These are phyloP conservation scores for Aegilops tauschii DNA, from an alignment of 176 grass and related monocot species.

Conservation along the genomic window DNA sequence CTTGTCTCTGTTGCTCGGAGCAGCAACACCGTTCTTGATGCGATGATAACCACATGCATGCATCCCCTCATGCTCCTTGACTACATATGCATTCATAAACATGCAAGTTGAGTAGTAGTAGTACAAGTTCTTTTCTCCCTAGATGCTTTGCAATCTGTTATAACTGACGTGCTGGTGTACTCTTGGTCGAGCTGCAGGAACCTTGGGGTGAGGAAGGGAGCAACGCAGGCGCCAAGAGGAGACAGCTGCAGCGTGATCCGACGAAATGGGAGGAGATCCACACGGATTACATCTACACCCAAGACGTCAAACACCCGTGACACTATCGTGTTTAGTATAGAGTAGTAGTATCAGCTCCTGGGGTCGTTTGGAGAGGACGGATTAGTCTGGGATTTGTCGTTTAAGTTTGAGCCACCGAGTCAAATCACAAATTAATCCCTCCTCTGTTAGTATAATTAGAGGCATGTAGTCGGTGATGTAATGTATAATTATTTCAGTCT, in stretches of 20 bases:
- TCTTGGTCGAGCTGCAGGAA: conserved; percentile 23
- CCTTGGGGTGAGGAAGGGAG: background rate
- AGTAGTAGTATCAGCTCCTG: background rate
- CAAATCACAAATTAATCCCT: conserved; percentile 13
- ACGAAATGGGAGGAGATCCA: conserved; percentile 45
- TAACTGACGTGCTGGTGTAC: background rate
- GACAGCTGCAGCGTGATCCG: background rate
- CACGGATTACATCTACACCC: conserved; percentile 62
- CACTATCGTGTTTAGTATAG: background rate
- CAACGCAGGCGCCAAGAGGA: background rate
- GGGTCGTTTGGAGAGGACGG: background rate
- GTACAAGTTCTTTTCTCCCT: too few relatives aligned
- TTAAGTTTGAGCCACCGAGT: background rate
- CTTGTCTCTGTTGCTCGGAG: background rate
- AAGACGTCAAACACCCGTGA: conserved; percentile 35
- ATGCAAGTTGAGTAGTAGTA: background rate
- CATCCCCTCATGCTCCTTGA: background rate
- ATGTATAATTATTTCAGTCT: background rate
- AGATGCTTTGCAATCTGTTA: background rate
- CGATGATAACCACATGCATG: background rate
- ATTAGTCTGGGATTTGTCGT: conserved; percentile 19
- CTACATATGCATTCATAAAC: background rate
- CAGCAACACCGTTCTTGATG: conserved; percentile 14
- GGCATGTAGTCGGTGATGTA: background rate
- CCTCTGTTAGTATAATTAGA: background rate